Base-by-base conservation (phyloP, 2,329 filamentous ascomycete genomes). In the Sporothrix inflata region DNA sequence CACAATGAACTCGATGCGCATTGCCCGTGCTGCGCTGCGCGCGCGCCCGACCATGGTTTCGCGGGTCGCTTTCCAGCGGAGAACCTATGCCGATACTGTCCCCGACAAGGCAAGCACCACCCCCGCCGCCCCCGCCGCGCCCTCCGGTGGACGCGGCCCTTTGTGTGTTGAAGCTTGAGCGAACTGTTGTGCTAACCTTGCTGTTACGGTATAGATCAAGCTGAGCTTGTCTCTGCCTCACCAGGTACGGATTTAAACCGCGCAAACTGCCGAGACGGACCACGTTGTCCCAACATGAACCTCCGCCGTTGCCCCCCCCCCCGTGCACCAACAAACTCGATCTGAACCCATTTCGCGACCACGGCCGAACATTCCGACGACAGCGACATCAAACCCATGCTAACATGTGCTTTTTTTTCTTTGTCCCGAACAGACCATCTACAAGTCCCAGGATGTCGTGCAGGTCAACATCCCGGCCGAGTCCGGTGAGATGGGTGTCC, bases 381-480 rank as follows among this genome's bases (percentile, higher is more conserved):
- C 6, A 45, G 21, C 21, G 5, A 21, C 66, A 14, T 19, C 45
- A 11, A 12, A 14, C 38, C 27, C 66, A 72, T 49, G 19, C 60
- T 49, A 42, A 45, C 45, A 24, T 61, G 5, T 14, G 16, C 68
- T 40, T 60, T n/a, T 14, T 19, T 19, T 61, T 55, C n/a, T n/a
- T n/a, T n/a, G n/a, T 45, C 55, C 47, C 14, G 12, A 34, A 16
- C 40, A 74, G 92, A 85, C 91, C 79, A 85, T 91, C 85, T 91
- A 88, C 87, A 88, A 88, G 83, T 90, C 85, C 78, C 85, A 89
- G 79, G 87, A 89, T 81, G 88, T 90, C 81, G 91, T 98, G 81
- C 96, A 99, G 88, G 96, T 99, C 88, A 99, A 99, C 90, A 91
- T 99, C 81, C 92, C 96, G 83, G 96, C 96, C 81, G 96, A 97